These are phyloP conservation scores for Candida maris DNA, from an alignment of 805 yeast species.

Conservation along the genomic window DNA sequence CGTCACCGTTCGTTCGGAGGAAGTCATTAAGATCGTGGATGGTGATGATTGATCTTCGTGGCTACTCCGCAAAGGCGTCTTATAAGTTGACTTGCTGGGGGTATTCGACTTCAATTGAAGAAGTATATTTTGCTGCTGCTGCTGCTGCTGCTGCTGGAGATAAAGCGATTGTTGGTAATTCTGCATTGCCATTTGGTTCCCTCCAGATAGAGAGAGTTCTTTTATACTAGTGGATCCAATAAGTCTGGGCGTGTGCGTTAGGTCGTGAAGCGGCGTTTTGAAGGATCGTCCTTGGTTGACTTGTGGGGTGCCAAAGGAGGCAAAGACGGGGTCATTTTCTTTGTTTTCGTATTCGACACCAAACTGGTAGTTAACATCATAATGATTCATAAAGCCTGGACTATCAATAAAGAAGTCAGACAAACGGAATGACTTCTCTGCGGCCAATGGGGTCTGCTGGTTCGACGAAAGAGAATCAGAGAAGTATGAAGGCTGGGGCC, in stretches of 20 bases:
- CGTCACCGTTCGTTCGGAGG: conserved; percentile 21
- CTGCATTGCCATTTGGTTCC: conserved; percentile 8
- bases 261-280: conserved; percentile 22
- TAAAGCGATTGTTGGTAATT: background rate
- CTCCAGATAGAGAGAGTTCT: conserved; percentile 9
- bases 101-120: conserved; percentile 9
- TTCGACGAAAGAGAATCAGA: conserved; percentile 4
- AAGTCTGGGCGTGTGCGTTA: conserved; percentile 19
- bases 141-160: conserved; percentile 5
- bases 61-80: conserved; percentile 19
- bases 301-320: conserved; percentile 19
- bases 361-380: conserved; percentile 15
- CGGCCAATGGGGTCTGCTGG: conserved; percentile 18
- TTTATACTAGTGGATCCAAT: conserved; percentile 18
- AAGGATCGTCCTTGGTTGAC: conserved; percentile 11
- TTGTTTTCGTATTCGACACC: conserved; percentile 20
- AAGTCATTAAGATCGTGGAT: conserved; percentile 30
- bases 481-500: conserved; percentile 1
- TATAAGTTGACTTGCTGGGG: conserved; percentile 16
- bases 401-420: conserved; percentile 23
- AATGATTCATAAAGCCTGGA: conserved; percentile 18
- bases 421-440: conserved; percentile 20
- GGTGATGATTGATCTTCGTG: conserved; percentile 30
- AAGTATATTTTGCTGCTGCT: conserved; percentile 4
- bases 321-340: conserved; percentile 21